A percentile compares a stretch with the other conserved stretches of the same genome.
Conservation (phyloP, 1,284 basidiomycete species). For the Apiotrichum montevideense region DNA sequence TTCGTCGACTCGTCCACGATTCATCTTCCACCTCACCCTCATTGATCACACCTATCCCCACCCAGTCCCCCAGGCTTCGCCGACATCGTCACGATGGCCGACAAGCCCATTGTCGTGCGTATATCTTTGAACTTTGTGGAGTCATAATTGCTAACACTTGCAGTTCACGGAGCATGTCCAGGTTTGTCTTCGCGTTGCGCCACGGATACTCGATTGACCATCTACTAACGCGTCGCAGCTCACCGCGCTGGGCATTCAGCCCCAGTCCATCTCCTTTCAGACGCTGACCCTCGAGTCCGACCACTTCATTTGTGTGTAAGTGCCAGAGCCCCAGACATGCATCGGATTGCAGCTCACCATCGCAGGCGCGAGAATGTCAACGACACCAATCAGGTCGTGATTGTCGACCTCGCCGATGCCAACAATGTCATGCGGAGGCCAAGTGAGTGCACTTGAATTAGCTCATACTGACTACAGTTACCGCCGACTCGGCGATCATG, state of each 20-base stretch:
- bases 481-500: constrained; percentile 98
- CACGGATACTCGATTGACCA: neutral
- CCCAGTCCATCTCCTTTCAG: constrained; percentile 95
- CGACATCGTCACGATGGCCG: constrained; percentile 32
- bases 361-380: constrained; percentile 39
- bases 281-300: constrained; percentile 93
- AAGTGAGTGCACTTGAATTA: constrained; percentile 46
- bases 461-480: constrained; percentile 50
- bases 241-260: constrained; percentile 91
- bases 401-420: constrained; percentile 90
- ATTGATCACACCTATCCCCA: neutral
- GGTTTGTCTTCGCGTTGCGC: constrained; percentile 25
- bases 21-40: neutral
- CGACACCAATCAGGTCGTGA: constrained; percentile 92
- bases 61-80: constrained; percentile 1
- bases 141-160: constrained; percentile 2
- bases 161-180: constrained; percentile 51
- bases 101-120: constrained; percentile 45
- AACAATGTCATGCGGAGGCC: constrained; percentile 95
- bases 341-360: constrained; percentile 1
- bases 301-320: constrained; percentile 76
- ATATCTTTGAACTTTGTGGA: no score
- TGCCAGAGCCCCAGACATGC: constrained; percentile 13
- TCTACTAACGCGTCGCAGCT: constrained; percentile 55
- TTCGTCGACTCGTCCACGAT: neutral